phyloP scores from a whole-genome alignment of 2,329 filamentous ascomycete genomes.

The Aspergillus fischeri region DNA sequence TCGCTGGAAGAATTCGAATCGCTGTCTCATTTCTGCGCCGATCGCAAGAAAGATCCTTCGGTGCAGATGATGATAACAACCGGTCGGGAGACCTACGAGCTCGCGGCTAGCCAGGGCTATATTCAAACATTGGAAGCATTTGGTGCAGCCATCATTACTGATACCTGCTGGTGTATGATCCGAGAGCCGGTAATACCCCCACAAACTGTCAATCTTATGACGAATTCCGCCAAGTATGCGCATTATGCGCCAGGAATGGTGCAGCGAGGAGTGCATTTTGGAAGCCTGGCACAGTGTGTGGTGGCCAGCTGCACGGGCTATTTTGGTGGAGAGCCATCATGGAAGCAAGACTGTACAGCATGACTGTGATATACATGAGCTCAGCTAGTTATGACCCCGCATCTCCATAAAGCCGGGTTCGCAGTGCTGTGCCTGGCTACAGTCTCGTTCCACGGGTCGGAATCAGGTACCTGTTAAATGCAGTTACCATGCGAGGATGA shows the following conservation, averaged over 20 bases:
- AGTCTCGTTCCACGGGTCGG: no score
- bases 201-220: constrained; percentile 34
- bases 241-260: constrained; percentile 36
- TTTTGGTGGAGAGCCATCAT: background rate
- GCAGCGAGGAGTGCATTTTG: constrained; percentile 22
- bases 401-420: no score
- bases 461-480: background rate
- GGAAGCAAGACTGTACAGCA: background rate
- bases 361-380: background rate
- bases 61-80: constrained; percentile 20
- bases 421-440: no score
- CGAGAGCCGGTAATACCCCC: constrained; percentile 36
- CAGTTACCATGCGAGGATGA: background rate
- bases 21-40: constrained; percentile 28
- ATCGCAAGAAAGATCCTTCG: constrained; percentile 16
- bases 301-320: constrained; percentile 19
- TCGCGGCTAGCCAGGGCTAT: constrained; percentile 26
- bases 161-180: constrained; percentile 50
- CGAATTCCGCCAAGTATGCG: constrained; percentile 46
- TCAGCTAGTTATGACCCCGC: no score
- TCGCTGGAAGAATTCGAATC: constrained; percentile 34
- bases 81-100: constrained; percentile 13
- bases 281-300: constrained; percentile 22
- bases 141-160: constrained; percentile 39
- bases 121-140: constrained; percentile 31